Evolutionary conservation across 108 stramenopile species (phyloP), one percentile per base, ranked within the genome.

Genomic region (Aurantiochytrium sp.): DNA sequence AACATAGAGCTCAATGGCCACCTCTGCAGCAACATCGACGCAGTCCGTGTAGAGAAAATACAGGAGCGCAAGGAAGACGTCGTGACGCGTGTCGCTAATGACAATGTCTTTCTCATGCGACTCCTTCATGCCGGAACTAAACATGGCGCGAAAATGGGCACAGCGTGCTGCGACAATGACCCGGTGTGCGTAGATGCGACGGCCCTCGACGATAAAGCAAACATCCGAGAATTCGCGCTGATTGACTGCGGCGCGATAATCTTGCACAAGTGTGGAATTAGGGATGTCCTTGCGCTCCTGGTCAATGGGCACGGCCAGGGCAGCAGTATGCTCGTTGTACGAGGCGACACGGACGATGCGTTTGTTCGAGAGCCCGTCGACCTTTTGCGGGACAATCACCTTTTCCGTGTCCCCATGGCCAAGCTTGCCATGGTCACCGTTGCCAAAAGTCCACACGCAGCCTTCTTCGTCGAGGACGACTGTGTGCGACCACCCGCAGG

Each of bases 301-400:
- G 60, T 95, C 91, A 5, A 43, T 18, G n/a, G 87, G 87, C 1
- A 59, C 55, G 43, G 87, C 96, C 53, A 98, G 89, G 2, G 96
- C 96, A n/a, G 97, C 96, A 19, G 97, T 98, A 89, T 98, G 97
- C 91, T 98, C 97, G 90, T 98, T 98, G 95, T 98, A 98, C 19
- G 96, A 97, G n/a, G 97, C 97, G 23, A 98, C 95, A 69, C 96
- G 94, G 44, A 96, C 95, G 12, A 98, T 97, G 18, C 95, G 94
- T 72, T 95, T 94, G 47, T 95, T 94, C 57, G 96, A 95, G 5
- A 98, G 92, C n/a, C 95, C 95, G 59, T 96, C 97, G 10, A 98
- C 95, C 47, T 95, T 88, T 87, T 95, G 94, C 5, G 97, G 97
- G 14, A 96, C 94, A 35, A 95, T 94, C 5, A 97, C 96, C 91